Evolutionary conservation across 2,329 filamentous ascomycete genomes (phyloP).

Genomic region (Stachybotrys chlorohalonatus): DNA sequence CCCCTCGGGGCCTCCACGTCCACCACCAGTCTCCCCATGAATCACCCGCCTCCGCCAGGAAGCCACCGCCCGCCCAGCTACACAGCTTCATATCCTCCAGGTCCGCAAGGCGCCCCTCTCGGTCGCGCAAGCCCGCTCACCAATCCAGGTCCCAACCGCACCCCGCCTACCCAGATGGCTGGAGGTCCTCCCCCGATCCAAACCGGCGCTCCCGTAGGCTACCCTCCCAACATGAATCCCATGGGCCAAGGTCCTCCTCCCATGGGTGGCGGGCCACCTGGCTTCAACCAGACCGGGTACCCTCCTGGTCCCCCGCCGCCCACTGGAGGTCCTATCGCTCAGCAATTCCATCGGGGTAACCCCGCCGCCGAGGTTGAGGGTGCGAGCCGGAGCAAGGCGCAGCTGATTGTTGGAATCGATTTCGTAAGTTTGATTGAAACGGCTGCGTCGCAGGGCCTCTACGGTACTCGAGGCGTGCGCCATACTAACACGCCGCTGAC

Average conservation of each 20-base stretch:
- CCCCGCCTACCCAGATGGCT: slow-evolving; percentile 51
- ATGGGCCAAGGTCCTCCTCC: slow-evolving; percentile 33
- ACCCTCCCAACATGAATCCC: slow-evolving; percentile 45
- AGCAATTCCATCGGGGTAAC: slow-evolving; percentile 33
- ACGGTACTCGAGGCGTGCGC: background rate
- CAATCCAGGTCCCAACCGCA: slow-evolving; percentile 39
- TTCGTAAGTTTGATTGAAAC: slow-evolving; percentile 56
- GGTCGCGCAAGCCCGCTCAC: slow-evolving; percentile 41
- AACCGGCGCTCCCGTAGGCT: slow-evolving; percentile 52
- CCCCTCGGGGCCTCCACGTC: slow-evolving; percentile 32
- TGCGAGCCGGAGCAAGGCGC: slow-evolving; percentile 82
- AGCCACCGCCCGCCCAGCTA: slow-evolving; percentile 58
- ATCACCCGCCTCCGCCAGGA: slow-evolving; percentile 41
- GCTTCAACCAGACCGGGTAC: slow-evolving; percentile 35
- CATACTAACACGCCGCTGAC: slow-evolving; percentile 6
- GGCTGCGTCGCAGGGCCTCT: no score
- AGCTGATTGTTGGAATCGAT: slow-evolving; percentile 97
- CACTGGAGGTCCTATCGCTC: slow-evolving; percentile 25
- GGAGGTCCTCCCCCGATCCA: slow-evolving; percentile 60
- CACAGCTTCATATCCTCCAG: slow-evolving; percentile 43
- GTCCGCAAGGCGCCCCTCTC: slow-evolving; percentile 30
- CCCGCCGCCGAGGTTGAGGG: slow-evolving; percentile 72
- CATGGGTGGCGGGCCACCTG: slow-evolving; percentile 26
- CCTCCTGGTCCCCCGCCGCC: slow-evolving; percentile 34
- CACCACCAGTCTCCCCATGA: slow-evolving; percentile 46